Percentiles rank a stretch among this genome's conserved stretches.
phyloP scores from a whole-genome alignment of 208 protist genomes.

The Leptomonas pyrrhocoris region DNA sequence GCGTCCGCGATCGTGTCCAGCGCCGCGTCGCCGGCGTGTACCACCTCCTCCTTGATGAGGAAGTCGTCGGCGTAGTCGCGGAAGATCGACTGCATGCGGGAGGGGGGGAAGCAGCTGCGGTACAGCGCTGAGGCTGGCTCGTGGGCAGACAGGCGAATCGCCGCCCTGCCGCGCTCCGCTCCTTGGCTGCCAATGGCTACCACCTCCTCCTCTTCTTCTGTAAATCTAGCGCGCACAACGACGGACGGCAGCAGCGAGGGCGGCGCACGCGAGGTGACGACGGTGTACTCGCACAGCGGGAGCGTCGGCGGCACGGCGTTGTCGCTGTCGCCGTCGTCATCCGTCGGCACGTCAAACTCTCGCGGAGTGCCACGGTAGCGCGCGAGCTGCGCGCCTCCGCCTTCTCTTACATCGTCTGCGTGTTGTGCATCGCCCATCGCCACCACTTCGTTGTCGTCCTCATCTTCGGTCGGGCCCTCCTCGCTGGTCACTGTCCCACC shows the following conservation, averaged over 20 bases:
- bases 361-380: constrained; percentile 2
- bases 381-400: background rate
- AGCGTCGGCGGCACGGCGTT: background rate
- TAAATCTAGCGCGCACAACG: constrained; percentile 13
- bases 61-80: constrained; percentile 17
- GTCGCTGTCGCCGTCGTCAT: background rate
- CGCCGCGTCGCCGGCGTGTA: background rate
- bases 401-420: background rate
- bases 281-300: constrained; percentile 18
- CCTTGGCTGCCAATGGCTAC: no score
- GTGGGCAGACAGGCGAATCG: constrained; percentile 10
- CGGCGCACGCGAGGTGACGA: background rate
- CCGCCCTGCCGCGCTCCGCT: background rate
- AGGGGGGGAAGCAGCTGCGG: constrained; percentile 21
- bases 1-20: background rate
- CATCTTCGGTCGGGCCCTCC: no score
- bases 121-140: constrained; percentile 9
- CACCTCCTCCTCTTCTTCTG: background rate
- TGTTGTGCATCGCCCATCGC: no score
- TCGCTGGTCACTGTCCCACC: no score
- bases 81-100: constrained; percentile 20
- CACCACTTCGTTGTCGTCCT: no score
- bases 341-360: constrained; percentile 4
- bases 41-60: constrained; percentile 14
- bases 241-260: constrained; percentile 13